Percentiles rank a stretch among this genome's conserved stretches.
These are phyloP conservation scores for Colletotrichum tabaci DNA, from an alignment of 2,329 filamentous ascomycete genomes.

Conservation along the genomic window DNA sequence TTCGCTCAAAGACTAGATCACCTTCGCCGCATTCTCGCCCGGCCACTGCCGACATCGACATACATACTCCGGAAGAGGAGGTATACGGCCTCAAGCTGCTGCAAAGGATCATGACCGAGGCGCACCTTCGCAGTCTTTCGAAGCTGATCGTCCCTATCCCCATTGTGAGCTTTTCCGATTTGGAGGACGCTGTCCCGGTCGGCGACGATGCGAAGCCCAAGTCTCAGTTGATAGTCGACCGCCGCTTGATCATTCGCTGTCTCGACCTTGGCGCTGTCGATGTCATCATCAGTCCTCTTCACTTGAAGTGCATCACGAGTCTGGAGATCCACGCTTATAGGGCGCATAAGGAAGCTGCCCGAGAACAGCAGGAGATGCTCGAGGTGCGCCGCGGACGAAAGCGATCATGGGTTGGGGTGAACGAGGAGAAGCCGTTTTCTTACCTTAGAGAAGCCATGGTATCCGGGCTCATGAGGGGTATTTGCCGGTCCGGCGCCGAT, in stretches of 20 bases:
- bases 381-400: constrained; percentile 83
- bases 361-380: constrained; percentile 80
- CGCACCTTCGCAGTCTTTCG: constrained; percentile 68
- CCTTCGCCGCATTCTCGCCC: constrained; percentile 61
- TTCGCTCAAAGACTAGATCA: constrained; percentile 55
- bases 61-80: constrained; percentile 62
- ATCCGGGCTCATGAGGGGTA: constrained; percentile 88
- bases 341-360: constrained; percentile 81
- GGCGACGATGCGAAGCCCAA: constrained; percentile 23
- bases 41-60: constrained; percentile 54
- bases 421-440: constrained; percentile 87
- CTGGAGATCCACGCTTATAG: constrained; percentile 89
- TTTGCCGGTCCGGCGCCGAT: constrained; percentile 79
- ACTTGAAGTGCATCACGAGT: constrained; percentile 79
- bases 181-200: constrained; percentile 49
- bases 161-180: constrained; percentile 61
- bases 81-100: constrained; percentile 70
- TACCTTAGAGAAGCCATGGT: constrained; percentile 96
- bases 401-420: constrained; percentile 91
- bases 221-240: constrained; percentile 53
- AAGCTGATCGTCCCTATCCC: constrained; percentile 72
- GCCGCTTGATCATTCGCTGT: constrained; percentile 75
- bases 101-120: constrained; percentile 71
- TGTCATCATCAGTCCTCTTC: constrained; percentile 85
- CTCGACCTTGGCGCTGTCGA: constrained; percentile 90